Evolutionary conservation across 768 basidiomycete species (phyloP).

Genomic region (Lactifluus echinatus): DNA sequence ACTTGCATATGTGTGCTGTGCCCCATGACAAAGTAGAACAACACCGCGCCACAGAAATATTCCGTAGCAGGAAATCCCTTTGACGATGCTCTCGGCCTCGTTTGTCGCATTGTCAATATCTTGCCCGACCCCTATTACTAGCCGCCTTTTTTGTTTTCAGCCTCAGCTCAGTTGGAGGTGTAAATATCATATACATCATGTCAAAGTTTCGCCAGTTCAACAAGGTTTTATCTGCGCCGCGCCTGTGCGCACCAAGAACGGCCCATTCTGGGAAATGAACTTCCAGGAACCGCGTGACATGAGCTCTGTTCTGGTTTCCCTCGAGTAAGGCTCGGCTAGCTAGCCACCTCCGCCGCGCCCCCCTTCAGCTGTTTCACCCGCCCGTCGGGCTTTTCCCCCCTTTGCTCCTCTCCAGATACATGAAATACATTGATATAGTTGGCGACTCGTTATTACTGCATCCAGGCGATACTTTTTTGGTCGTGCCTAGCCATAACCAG

Average conservation of each 20-base stretch:
- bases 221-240: not conserved
- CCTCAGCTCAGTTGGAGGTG: not conserved
- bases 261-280: not conserved
- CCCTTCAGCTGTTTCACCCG: not conserved
- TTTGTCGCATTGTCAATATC: no score
- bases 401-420: not conserved
- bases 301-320: not conserved
- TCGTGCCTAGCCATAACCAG: conserved; percentile 3
- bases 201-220: not conserved
- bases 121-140: no score
- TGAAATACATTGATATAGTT: no score
- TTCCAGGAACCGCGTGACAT: not conserved
- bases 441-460: not conserved
- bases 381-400: not conserved
- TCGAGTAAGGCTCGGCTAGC: not conserved
- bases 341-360: no score
- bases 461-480: not conserved
- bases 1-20: no score
- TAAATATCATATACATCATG: no score
- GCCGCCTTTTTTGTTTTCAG: not conserved
- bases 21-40: no score
- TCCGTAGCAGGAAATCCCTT: not conserved
- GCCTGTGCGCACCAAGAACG: not conserved
- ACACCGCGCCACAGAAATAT: not conserved
- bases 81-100: not conserved